Base-by-base conservation (phyloP, 176 grass and related monocot species). In the Paspalum notatum region DNA sequence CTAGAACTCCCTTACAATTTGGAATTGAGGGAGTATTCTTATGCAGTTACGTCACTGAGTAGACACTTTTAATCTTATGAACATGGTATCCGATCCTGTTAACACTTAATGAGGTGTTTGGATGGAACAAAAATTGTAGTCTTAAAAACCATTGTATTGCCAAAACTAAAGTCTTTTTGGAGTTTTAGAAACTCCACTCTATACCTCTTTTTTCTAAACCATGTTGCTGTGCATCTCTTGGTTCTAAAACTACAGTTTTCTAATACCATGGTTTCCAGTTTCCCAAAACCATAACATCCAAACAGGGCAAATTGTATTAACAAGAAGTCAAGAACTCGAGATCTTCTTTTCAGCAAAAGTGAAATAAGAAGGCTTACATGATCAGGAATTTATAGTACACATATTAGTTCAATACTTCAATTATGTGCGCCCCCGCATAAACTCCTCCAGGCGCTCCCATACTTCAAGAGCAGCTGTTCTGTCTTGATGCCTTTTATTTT, bases 401-500 rank as follows among this genome's bases (percentile, higher is more conserved):
- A 65, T 11, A 41, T 62, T 21, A 7, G 32, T 32, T 32, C 32
- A n/a, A 22, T 22, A 59, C 25, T 77, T 90, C 61, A 84, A 77
- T 75, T 83, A 87, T 81, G 87, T 14, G 25, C 82, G 77, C 4
- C 78, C 88, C 47, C 90, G 88, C 85, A 93, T 82, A 86, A 98
- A 95, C 78, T 88, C 92, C 51, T 98, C 95, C 61, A 95, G 73
- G 43, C 90, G 87, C 63, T 98, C 95, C 92, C 92, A 98, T 69
- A 98, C 81, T 90, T 98, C 92, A 65, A 98, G 81, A 47, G 95
- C 92, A 45, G 95, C 92, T 72, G 95, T 87, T 86, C 95, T 93
- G 75, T 98, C 95, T 79, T 98, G 95, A 89, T 98, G 95, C 70
- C 95, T 86, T 82, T 98, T 98, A 63, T 95, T 90, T 83, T 98